A percentile compares a stretch with the other conserved stretches of the same genome.
Evolutionary conservation across 805 yeast species (phyloP).

Genomic region (Kodamaea nitidulidarum): DNA sequence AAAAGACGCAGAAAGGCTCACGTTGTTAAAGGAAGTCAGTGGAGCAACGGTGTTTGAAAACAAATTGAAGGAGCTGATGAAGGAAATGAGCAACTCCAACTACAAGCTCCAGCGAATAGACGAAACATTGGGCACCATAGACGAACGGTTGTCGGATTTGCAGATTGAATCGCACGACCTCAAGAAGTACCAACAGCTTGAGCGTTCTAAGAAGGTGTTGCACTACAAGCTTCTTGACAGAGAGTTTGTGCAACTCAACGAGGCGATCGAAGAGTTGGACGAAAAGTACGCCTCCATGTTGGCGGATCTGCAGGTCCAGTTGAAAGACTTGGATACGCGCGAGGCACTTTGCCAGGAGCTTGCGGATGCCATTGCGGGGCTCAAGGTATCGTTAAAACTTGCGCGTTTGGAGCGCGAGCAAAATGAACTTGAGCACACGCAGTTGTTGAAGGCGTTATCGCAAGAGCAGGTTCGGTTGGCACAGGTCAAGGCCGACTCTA

Average conservation of each 20-base stretch:
- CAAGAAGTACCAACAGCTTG: constrained; percentile 62
- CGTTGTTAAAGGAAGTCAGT: constrained; percentile 82
- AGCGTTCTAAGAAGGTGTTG: constrained; percentile 60
- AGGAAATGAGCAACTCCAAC: constrained; percentile 73
- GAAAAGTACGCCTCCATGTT: constrained; percentile 49
- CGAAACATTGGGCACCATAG: constrained; percentile 66
- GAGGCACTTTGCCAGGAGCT: constrained; percentile 49
- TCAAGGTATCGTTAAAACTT: constrained; percentile 48
- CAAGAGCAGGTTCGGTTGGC: constrained; percentile 45
- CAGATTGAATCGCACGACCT: constrained; percentile 77
- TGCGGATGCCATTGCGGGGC: constrained; percentile 41
- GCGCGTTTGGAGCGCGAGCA: constrained; percentile 55
- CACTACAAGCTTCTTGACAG: constrained; percentile 77
- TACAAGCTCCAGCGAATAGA: constrained; percentile 68
- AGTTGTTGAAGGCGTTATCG: constrained; percentile 45
- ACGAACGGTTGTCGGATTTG: constrained; percentile 70
- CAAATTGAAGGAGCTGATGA: constrained; percentile 70
- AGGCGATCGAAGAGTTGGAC: constrained; percentile 59
- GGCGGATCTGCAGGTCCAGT: constrained; percentile 49
- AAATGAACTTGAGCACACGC: constrained; percentile 46
- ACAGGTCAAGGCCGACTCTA: constrained; percentile 38
- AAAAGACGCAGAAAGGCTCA: constrained; percentile 75
- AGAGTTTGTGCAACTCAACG: constrained; percentile 61
- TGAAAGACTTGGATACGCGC: constrained; percentile 55
- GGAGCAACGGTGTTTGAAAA: constrained; percentile 91